Conservation (phyloP, 495 filamentous ascomycete species). For the Bacidia gigantensis region DNA sequence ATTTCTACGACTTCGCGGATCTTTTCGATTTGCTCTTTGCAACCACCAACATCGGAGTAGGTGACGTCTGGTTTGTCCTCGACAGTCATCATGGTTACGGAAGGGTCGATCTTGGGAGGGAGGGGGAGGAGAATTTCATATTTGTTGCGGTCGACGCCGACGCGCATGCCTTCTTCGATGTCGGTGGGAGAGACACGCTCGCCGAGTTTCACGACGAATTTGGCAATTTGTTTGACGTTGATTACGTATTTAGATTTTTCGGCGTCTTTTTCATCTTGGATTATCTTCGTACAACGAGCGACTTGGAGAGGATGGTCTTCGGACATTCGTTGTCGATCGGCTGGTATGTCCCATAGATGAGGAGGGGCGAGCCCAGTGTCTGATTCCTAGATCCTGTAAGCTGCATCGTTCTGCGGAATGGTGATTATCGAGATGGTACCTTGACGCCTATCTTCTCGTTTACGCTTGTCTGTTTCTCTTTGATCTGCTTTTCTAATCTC, state of each 20-base stretch:
- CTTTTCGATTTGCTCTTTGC: slow-evolving; percentile 99
- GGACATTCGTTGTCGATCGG: slow-evolving; percentile 92
- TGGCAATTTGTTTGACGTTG: slow-evolving; percentile 99
- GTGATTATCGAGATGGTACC: not conserved
- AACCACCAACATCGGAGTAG: slow-evolving; percentile 95
- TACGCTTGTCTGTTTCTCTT: slow-evolving; percentile 87
- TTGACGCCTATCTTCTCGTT: slow-evolving; percentile 83
- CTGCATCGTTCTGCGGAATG: not conserved
- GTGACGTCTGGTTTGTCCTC: slow-evolving; percentile 99
- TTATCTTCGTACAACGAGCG: slow-evolving; percentile 97
- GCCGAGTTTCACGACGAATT: slow-evolving; percentile 96
- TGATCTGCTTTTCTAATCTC: slow-evolving; percentile 96
- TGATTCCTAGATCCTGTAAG: slow-evolving; percentile 57
- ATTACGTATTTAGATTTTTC: slow-evolving; percentile 99
- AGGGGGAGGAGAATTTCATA: slow-evolving; percentile 95
- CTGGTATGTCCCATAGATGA: slow-evolving; percentile 96
- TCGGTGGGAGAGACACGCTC: slow-evolving; percentile 95
- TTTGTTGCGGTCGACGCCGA: slow-evolving; percentile 95
- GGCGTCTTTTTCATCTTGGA: slow-evolving; percentile 86
- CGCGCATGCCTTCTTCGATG: slow-evolving; percentile 98
- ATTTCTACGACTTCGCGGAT: slow-evolving; percentile 97
- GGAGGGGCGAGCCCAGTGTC: slow-evolving; percentile 96
- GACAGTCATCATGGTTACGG: slow-evolving; percentile 99
- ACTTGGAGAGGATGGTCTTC: slow-evolving; percentile 98
- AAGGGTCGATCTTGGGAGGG: slow-evolving; percentile 98